Conservation (phyloP, 768 basidiomycete species). For the Trametes elegans region DNA sequence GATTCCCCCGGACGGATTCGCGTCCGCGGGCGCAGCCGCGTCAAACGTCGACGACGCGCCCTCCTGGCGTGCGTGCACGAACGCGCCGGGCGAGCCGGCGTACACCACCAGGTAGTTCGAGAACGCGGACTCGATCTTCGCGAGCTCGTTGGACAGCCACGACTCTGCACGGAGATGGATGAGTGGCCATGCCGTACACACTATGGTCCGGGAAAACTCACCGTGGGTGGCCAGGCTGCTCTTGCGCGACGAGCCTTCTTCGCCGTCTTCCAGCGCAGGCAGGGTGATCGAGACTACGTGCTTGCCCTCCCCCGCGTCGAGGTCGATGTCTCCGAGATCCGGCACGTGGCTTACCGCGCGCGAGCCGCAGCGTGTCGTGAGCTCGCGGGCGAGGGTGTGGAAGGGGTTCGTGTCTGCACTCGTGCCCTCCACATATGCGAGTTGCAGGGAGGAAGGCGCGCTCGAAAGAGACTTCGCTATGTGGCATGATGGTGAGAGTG, state of each 20-base stretch:
- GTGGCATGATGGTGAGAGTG: constrained; percentile 49
- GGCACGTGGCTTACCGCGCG: constrained; percentile 35
- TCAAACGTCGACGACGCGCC: constrained; percentile 11
- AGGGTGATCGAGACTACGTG: constrained; percentile 58
- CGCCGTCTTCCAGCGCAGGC: constrained; percentile 42
- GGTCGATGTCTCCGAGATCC: constrained; percentile 16
- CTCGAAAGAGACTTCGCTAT: constrained; percentile 46
- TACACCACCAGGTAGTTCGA: constrained; percentile 67
- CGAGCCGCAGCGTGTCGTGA: constrained; percentile 56
- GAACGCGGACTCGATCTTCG: constrained; percentile 44
- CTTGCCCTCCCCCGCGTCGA: constrained; percentile 49
- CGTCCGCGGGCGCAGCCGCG: constrained; percentile 27
- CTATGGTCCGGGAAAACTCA: constrained; percentile 26
- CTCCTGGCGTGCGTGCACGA: constrained; percentile 41
- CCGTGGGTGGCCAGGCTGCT: constrained; percentile 52
- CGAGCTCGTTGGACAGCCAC: constrained; percentile 41
- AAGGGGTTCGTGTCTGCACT: constrained; percentile 28
- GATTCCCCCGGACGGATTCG: constrained; percentile 54
- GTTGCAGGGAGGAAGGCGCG: constrained; percentile 56
- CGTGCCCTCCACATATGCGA: constrained; percentile 60
- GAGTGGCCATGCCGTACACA: neutral
- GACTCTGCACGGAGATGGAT: constrained; percentile 16
- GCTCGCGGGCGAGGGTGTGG: constrained; percentile 38
- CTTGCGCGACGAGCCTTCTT: constrained; percentile 42
- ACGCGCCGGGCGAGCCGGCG: constrained; percentile 46